Percentiles rank a stretch among this genome's conserved stretches.
These are phyloP conservation scores for Galerina marginata DNA, from an alignment of 768 basidiomycete genomes.

Conservation along the genomic window DNA sequence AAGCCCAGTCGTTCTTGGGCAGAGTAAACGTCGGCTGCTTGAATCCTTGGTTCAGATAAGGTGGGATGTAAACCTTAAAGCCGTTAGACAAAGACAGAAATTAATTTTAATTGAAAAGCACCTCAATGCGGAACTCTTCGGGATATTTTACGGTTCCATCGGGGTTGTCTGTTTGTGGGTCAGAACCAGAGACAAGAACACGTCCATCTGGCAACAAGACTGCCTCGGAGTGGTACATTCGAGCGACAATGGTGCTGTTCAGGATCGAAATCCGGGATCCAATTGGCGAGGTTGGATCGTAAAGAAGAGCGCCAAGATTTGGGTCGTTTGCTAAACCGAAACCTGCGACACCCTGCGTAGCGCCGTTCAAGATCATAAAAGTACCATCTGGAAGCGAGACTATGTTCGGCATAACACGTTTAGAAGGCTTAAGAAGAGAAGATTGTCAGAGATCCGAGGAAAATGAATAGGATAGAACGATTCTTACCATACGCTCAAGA, in stretches of 20 bases:
- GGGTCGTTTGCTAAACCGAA: slow-evolving; percentile 73
- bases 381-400: slow-evolving; percentile 75
- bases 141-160: slow-evolving; percentile 56
- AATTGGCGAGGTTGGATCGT: slow-evolving; percentile 66
- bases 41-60: slow-evolving; percentile 73
- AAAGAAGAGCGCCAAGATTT: slow-evolving; percentile 68
- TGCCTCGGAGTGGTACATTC: slow-evolving; percentile 81
- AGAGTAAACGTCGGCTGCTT: slow-evolving; percentile 70
- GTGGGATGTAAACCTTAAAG: slow-evolving; percentile 78
- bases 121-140: slow-evolving; percentile 77
- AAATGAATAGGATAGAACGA: not conserved
- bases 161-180: slow-evolving; percentile 58
- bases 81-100: not conserved
- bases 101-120: slow-evolving; percentile 5
- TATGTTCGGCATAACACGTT: slow-evolving; percentile 81
- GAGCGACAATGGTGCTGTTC: slow-evolving; percentile 69
- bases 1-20: slow-evolving; percentile 64
- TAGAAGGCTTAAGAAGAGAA: slow-evolving; percentile 19
- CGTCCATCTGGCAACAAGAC: slow-evolving; percentile 77
- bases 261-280: slow-evolving; percentile 70
- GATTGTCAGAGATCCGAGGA: not conserved
- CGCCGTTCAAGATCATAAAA: slow-evolving; percentile 78
- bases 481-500: slow-evolving; percentile 79
- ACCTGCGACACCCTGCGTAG: slow-evolving; percentile 69
- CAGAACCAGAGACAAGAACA: slow-evolving; percentile 78